Evolutionary conservation across 805 yeast genomes (phyloP), one percentile per base, ranked within the genome.

Genomic region (Starmerella potacharoeniae): DNA sequence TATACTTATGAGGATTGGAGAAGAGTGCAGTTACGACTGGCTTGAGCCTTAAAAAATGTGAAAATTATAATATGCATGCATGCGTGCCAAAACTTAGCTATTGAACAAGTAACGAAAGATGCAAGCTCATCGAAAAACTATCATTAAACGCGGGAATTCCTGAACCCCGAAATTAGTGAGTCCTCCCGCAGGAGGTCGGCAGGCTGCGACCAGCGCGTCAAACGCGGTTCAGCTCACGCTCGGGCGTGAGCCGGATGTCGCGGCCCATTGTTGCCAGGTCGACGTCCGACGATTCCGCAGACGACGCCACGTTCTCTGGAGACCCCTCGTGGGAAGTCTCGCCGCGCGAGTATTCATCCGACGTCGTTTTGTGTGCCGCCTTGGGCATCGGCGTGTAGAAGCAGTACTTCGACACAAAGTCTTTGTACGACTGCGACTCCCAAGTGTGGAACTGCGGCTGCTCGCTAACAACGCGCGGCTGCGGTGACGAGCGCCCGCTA

Each of bases 371-470:
- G n/a, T 7, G 11, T 16, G 43, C 7, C 9, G 29, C 11, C 14
- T 17, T 17, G 10, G 43, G 28, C 14, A n/a, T 37, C 10, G 64
- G 64, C n/a, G 63, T 62, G 59, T 68, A 69, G 56, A 72, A 72
- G 60, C 75, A 72, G 64, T 71, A 72, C 59, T 67, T 70, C 54
- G 70, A 64, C 49, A 72, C 60, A 48, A 72, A 60, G 50, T 66
- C 71, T 60, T 71, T 68, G 60, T 72, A 72, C n/a, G 67, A 60
- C 9, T 65, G 52, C 17, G 74, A 68, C 55, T 67, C 68, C 64
- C 70, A 63, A 1, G 52, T 28, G 41, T 31, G 37, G n/a, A 31
- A 45, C 16, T 42, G 17, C 22, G 46, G 46, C 33, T 42, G 29
- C 8, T 22, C 46, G 5, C 34, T 11, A 30, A 14, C 46, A 1